Conservation (phyloP, 768 basidiomycete genomes). For the Rubroboletus satanas region DNA sequence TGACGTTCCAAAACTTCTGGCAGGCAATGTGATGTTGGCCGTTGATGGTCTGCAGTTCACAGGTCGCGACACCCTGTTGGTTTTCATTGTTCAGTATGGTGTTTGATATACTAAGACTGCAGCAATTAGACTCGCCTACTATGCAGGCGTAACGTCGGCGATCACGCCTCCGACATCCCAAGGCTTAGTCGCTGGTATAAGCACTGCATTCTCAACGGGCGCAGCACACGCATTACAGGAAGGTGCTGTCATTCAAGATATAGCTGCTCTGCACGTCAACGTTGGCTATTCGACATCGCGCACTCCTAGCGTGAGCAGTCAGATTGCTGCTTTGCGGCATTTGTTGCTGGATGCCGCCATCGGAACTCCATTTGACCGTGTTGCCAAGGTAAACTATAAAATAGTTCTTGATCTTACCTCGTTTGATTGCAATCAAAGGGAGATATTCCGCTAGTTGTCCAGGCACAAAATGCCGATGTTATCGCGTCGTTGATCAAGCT, state of each 20-base stretch:
- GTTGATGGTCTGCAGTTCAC: constrained; percentile 71
- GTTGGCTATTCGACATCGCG: constrained; percentile 43
- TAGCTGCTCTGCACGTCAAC: constrained; percentile 58
- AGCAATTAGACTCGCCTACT: constrained; percentile 58
- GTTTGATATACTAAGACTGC: constrained; percentile 1
- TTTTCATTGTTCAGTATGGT: constrained; percentile 2
- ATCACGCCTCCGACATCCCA: constrained; percentile 52
- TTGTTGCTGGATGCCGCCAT: constrained; percentile 44
- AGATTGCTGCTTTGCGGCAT: constrained; percentile 68
- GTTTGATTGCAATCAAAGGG: constrained; percentile 41
- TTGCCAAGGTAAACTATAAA: constrained; percentile 38
- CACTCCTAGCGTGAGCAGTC: constrained; percentile 65
- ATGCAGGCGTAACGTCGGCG: constrained; percentile 58
- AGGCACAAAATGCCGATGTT: constrained; percentile 73
- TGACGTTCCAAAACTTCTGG: constrained; percentile 34
- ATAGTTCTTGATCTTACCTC: not conserved
- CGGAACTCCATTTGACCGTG: constrained; percentile 37
- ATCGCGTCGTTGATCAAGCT: constrained; percentile 74
- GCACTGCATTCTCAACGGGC: constrained; percentile 55
- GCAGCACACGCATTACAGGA: constrained; percentile 51
- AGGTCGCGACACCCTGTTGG: constrained; percentile 54
- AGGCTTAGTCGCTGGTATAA: constrained; percentile 54
- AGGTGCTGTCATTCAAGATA: constrained; percentile 58
- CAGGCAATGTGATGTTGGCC: constrained; percentile 47
- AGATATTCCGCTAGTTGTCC: constrained; percentile 67